phyloP scores from a whole-genome alignment of 2,329 filamentous ascomycete species.

The Myriosclerotinia curreyana region DNA sequence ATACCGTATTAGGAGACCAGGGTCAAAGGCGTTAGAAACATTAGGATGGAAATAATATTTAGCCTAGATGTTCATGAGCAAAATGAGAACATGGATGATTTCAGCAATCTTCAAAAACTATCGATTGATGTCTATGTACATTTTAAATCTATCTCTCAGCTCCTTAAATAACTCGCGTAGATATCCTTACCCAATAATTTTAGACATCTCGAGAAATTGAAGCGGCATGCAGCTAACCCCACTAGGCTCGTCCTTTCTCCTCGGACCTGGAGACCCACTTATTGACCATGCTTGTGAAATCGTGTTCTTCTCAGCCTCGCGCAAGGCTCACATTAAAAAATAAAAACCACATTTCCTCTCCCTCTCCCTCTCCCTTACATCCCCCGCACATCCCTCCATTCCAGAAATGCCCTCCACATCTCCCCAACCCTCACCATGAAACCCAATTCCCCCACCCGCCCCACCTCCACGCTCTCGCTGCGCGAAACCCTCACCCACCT shows the following conservation, averaged over 20 bases:
- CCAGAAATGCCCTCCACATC: neutral
- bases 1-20: neutral
- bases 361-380: neutral
- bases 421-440: neutral
- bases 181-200: too few species aligned
- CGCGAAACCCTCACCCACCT: constrained; percentile 53
- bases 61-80: too few species aligned
- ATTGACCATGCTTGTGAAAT: neutral
- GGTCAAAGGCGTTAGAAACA: neutral
- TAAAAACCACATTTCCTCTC: constrained; percentile 10
- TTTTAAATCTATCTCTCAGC: too few species aligned
- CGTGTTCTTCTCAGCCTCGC: constrained; percentile 23
- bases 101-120: too few species aligned
- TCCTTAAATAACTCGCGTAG: too few species aligned
- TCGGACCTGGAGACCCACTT: too few species aligned
- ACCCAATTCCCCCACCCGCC: neutral
- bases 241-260: too few species aligned
- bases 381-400: neutral
- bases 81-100: too few species aligned
- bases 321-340: constrained; percentile 11
- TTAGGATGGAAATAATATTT: neutral
- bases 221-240: too few species aligned
- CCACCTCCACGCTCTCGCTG: constrained; percentile 45
- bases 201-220: too few species aligned
- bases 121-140: too few species aligned